A percentile compares a stretch with the other conserved stretches of the same genome.
Evolutionary conservation across 2,329 filamentous ascomycete species (phyloP).

Genomic region (Trichoderma gracile): DNA sequence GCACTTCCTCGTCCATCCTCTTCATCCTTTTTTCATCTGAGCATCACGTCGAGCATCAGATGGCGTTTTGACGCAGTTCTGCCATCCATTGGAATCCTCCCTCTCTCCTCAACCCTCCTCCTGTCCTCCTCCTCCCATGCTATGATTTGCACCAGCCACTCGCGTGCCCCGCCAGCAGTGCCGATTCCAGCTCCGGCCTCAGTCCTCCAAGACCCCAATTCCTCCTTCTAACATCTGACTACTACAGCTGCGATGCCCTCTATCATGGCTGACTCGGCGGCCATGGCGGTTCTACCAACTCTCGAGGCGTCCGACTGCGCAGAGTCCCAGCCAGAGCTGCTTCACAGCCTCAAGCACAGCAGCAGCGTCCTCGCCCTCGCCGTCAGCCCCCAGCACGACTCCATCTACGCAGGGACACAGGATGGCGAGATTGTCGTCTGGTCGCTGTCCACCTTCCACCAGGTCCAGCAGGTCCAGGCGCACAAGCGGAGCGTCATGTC

Average conservation of each 20-base stretch:
- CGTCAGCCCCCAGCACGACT: slow-evolving; percentile 72
- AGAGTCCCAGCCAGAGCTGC: slow-evolving; percentile 56
- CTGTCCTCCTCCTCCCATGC: neutral
- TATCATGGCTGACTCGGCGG: slow-evolving; percentile 19
- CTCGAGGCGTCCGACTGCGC: slow-evolving; percentile 29
- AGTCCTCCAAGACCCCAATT: neutral
- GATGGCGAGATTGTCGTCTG: slow-evolving; percentile 91
- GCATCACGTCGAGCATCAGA: neutral
- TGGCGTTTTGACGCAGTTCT: neutral
- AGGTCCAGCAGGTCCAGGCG: slow-evolving; percentile 75
- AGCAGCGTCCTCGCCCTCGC: slow-evolving; percentile 81
- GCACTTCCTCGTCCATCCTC: neutral
- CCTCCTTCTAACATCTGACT: neutral
- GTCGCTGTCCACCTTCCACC: slow-evolving; percentile 85
- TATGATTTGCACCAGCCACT: slow-evolving; percentile 10
- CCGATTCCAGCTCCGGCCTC: neutral
- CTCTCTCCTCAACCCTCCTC: neutral
- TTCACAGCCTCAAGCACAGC: slow-evolving; percentile 74
- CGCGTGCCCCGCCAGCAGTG: slow-evolving; percentile 19
- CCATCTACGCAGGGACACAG: slow-evolving; percentile 89
- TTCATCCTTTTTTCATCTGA: neutral
- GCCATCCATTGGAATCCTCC: neutral
- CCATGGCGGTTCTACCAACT: slow-evolving; percentile 15
- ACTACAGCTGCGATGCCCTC: slow-evolving; percentile 26
- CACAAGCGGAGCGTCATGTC: slow-evolving; percentile 90